Evolutionary conservation across 441 rosid genomes (phyloP).

Genomic region (Gossypium gossypioides): DNA sequence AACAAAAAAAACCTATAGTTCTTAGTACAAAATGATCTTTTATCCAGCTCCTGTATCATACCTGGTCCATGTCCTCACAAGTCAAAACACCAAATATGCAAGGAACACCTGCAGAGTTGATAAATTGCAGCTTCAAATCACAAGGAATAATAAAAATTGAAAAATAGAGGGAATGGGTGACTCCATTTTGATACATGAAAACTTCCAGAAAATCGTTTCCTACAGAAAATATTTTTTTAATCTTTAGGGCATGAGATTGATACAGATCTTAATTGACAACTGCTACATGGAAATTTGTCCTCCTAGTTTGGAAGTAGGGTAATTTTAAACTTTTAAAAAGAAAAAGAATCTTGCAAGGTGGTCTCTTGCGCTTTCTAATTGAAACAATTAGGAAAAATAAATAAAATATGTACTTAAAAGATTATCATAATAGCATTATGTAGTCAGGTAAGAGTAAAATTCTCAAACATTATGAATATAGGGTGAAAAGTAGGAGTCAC

Average conservation of each 20-base stretch:
- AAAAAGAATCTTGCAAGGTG: background rate
- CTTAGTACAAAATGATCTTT: background rate
- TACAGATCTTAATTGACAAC: background rate
- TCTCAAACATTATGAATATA: background rate
- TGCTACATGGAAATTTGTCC: background rate
- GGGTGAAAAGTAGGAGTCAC: background rate
- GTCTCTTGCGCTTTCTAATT: background rate
- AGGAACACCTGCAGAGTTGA: slow-evolving; percentile 57
- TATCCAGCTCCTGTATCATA: slow-evolving; percentile 9
- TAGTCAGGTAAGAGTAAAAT: background rate
- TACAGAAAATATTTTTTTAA: background rate
- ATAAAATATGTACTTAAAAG: background rate
- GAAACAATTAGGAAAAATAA: background rate
- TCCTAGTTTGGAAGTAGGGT: background rate
- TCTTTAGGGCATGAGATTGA: background rate
- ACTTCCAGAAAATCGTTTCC: background rate
- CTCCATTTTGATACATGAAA: background rate
- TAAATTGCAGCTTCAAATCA: background rate
- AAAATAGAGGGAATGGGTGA: background rate
- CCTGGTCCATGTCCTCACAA: slow-evolving; percentile 94
- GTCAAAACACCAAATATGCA: slow-evolving; percentile 85
- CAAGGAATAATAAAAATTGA: background rate
- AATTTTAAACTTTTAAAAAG: background rate
- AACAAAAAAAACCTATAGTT: background rate
- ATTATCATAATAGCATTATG: background rate